A percentile compares a stretch with the other conserved stretches of the same genome.
Conservation (phyloP, 257 asterid genomes). For the Voacanga thouarsii region DNA sequence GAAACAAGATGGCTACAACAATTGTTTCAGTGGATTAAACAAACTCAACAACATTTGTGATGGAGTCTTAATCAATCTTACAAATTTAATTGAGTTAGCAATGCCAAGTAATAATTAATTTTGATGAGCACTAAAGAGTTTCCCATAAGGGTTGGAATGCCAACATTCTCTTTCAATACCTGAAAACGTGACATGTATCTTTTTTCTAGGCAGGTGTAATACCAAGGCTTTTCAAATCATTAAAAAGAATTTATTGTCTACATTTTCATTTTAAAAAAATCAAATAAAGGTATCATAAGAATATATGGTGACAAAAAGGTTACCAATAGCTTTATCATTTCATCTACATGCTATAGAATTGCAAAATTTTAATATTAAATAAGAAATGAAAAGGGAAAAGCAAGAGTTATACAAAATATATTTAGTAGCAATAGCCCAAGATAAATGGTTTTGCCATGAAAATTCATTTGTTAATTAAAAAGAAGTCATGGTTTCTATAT, state of each 20-base stretch:
- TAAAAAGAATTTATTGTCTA: conserved; percentile 75
- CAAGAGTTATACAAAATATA: neutral
- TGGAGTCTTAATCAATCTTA: neutral
- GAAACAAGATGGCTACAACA: neutral
- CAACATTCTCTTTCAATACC: conserved; percentile 29
- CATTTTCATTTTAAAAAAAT: neutral
- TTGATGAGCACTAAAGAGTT: neutral
- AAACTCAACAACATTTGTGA: neutral
- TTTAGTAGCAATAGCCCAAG: neutral
- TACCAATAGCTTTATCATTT: neutral
- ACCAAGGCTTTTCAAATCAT: conserved; percentile 84
- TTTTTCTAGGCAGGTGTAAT: conserved; percentile 90
- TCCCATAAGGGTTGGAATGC: neutral
- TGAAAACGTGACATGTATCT: conserved; percentile 79
- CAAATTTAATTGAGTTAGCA: neutral
- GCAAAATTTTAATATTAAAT: neutral
- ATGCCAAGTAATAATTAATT: neutral
- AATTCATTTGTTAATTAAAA: neutral
- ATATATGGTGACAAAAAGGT: neutral
- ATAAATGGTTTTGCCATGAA: neutral
- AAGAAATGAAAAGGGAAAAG: neutral
- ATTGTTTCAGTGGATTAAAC: neutral
- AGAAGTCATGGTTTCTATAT: neutral
- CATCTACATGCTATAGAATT: neutral
- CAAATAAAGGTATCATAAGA: conserved; percentile 4